These are phyloP conservation scores for Coemansia sp. DNA, from an alignment of 192 early-diverging fungal species.

Conservation along the genomic window DNA sequence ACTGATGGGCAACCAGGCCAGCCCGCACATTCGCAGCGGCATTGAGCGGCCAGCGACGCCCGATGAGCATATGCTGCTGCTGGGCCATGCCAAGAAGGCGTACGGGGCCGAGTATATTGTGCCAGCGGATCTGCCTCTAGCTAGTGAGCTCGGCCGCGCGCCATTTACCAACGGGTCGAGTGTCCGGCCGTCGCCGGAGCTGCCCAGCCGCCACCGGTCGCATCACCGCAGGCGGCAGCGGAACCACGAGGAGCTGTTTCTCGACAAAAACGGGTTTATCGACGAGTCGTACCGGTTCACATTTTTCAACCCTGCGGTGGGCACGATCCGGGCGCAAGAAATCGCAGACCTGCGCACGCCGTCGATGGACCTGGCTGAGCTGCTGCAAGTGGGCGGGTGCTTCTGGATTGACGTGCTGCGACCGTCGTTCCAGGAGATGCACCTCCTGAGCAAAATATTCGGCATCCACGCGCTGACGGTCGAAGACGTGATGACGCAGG, in stretches of 20 bases:
- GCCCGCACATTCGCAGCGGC: constrained; percentile 14
- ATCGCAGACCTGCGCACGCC: constrained; percentile 54
- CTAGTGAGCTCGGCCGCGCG: neutral
- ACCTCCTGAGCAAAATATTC: constrained; percentile 63
- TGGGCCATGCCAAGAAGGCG: constrained; percentile 10
- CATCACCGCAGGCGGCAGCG: constrained; percentile 9
- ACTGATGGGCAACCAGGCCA: neutral
- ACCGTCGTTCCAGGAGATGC: constrained; percentile 66
- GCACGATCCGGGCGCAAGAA: constrained; percentile 61
- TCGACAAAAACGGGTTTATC: constrained; percentile 53
- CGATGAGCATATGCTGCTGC: constrained; percentile 31
- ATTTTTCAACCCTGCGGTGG: constrained; percentile 65
- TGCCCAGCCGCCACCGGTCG: neutral
- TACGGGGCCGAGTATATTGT: constrained; percentile 21
- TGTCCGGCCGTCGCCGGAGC: neutral
- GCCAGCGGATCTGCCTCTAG: constrained; percentile 26
- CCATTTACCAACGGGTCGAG: neutral
- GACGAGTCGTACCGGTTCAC: constrained; percentile 63
- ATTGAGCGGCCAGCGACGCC: constrained; percentile 1
- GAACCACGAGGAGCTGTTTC: constrained; percentile 51
- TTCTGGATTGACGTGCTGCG: constrained; percentile 78
- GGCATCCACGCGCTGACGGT: constrained; percentile 76
- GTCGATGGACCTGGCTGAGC: constrained; percentile 31
- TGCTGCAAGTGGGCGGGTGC: constrained; percentile 53
- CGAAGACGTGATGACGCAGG: constrained; percentile 92